These are phyloP conservation scores for Stagonosporopsis tanaceti DNA, from an alignment of 2,329 filamentous ascomycete species.

Conservation along the genomic window DNA sequence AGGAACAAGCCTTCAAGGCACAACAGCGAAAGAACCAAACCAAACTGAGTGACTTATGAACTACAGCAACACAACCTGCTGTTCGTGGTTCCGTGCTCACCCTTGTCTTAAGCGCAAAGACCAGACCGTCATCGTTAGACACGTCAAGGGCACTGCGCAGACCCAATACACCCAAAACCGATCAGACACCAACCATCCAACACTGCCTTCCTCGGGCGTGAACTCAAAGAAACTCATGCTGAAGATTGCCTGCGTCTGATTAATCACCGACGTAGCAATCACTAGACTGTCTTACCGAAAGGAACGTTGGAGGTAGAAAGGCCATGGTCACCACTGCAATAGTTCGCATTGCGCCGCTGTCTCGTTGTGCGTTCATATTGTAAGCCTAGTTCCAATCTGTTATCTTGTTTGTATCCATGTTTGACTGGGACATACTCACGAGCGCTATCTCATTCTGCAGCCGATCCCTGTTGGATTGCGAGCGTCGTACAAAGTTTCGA, in stretches of 20 bases:
- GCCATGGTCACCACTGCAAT: slow-evolving; percentile 32
- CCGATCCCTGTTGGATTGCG: slow-evolving; percentile 28
- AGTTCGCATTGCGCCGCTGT: slow-evolving; percentile 27
- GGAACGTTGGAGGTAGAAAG: slow-evolving; percentile 33
- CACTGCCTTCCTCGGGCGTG: slow-evolving; percentile 5
- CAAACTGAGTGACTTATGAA: background rate
- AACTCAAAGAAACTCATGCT: slow-evolving; percentile 35
- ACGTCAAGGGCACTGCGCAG: slow-evolving; percentile 27
- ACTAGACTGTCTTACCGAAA: slow-evolving; percentile 19
- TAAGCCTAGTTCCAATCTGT: slow-evolving; percentile 22
- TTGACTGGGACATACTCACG: background rate
- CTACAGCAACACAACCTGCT: background rate
- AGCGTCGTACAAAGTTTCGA: slow-evolving; percentile 19
- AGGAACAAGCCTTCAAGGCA: no score
- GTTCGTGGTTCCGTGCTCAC: background rate
- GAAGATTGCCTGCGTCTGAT: slow-evolving; percentile 26
- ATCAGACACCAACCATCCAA: slow-evolving; percentile 25
- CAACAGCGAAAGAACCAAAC: no score
- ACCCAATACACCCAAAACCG: slow-evolving; percentile 35
- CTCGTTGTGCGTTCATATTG: slow-evolving; percentile 30
- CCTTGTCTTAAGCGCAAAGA: slow-evolving; percentile 1
- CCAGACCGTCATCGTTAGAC: slow-evolving; percentile 24
- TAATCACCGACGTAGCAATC: background rate
- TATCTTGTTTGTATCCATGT: background rate
- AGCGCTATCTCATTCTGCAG: slow-evolving; percentile 31